Conservation (phyloP, 179 eudicot genomes). For the Heliamphora pulchella region DNA sequence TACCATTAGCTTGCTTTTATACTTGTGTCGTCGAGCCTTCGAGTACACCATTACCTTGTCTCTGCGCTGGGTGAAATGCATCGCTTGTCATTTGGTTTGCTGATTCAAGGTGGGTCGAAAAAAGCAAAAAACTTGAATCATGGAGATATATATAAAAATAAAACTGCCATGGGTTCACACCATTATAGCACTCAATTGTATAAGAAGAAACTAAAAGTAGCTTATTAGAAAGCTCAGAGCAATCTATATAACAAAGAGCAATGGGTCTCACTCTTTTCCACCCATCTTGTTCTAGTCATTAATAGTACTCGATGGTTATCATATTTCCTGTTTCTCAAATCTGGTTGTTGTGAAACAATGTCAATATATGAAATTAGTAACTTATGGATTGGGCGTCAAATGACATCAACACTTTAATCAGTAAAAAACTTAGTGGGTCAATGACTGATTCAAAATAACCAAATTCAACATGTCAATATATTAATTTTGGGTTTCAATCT, state of each 20-base stretch:
- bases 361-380: background rate
- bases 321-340: background rate
- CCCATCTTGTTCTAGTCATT: background rate
- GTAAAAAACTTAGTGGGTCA: too few relatives aligned
- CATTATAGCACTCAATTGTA: too few relatives aligned
- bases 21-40: constrained; percentile 8
- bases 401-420: background rate
- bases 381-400: background rate
- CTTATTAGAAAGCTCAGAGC: too few relatives aligned
- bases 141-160: too few relatives aligned
- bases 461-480: too few relatives aligned
- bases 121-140: background rate
- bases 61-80: constrained; percentile 29
- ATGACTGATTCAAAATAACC: too few relatives aligned
- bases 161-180: too few relatives aligned
- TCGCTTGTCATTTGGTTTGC: constrained; percentile 33
- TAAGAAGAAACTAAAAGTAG: too few relatives aligned
- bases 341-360: background rate
- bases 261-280: background rate
- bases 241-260: too few relatives aligned
- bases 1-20: constrained; percentile 4
- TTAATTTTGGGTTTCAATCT: too few relatives aligned
- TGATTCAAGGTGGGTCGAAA: constrained; percentile 17
- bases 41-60: background rate
- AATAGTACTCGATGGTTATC: background rate